Percentiles rank a stretch among this genome's conserved stretches.
Evolutionary conservation across 2,329 filamentous ascomycete species (phyloP).

Genomic region (Dactylellina sp.): DNA sequence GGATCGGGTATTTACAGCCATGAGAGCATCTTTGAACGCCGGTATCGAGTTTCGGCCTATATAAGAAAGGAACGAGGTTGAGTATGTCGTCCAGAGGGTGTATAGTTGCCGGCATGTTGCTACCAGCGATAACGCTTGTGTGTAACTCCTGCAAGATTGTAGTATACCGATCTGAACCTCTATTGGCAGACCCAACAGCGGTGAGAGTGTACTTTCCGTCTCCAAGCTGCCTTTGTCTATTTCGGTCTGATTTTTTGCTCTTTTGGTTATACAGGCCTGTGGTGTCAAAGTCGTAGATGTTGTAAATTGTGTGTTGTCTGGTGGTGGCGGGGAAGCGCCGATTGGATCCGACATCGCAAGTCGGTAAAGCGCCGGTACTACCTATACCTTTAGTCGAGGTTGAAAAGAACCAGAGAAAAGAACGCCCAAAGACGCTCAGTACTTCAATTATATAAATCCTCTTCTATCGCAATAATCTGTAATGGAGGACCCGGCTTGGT

Average conservation of each 20-base stretch:
- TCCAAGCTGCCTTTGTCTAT: background rate
- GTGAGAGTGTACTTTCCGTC: constrained; percentile 3
- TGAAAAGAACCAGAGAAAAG: no score
- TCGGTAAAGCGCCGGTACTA: no score
- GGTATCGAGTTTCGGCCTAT: constrained; percentile 36
- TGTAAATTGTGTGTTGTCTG: constrained; percentile 26
- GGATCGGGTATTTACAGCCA: constrained; percentile 15
- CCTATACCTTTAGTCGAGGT: no score
- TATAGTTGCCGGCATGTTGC: constrained; percentile 25
- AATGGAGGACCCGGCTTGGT: constrained; percentile 1
- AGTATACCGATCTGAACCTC: constrained; percentile 36
- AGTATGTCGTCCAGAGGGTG: constrained; percentile 25
- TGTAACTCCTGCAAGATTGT: constrained; percentile 31
- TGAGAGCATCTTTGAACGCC: constrained; percentile 39
- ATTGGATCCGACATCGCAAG: no score
- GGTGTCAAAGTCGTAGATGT: constrained; percentile 1
- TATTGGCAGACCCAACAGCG: constrained; percentile 12
- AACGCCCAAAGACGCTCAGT: no score
- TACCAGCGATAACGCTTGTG: constrained; percentile 26
- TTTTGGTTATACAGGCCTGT: background rate
- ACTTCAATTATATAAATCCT: no score
- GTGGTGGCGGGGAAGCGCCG: constrained; percentile 1
- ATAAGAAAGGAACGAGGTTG: constrained; percentile 33
- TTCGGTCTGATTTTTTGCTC: background rate
- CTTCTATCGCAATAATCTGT: background rate